Base-by-base conservation (phyloP, 1,284 basidiomycete species). In the Moesziomyces sp. region DNA sequence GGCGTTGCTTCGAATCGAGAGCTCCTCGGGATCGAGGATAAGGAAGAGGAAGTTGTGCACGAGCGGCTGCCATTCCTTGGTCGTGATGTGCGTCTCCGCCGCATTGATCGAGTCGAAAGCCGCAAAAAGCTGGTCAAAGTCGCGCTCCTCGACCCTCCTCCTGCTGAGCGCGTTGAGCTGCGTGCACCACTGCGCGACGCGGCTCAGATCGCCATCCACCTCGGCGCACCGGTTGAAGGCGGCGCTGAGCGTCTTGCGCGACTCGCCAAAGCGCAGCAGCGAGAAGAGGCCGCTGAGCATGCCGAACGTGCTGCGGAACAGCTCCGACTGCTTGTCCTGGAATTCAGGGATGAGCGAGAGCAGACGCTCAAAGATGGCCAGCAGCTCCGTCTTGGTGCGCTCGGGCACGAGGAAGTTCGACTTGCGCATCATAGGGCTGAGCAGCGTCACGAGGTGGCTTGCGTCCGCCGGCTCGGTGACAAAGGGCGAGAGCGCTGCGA, bases 11-110 rank as follows among this genome's bases (percentile, higher is more conserved):
- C 97, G 88, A 54, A 99, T 89, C 0, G 93, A 91, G 40, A 99
- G 86, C 83, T 99, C 97, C 8, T 91, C 90, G 0, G 92, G 89
- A 81, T 99, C 94, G 82, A 94, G 92, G 52, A 98, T 89, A 85
- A 91, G 93, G 86, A 90, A 89, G 23, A 98, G 86, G 85, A 91
- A 89, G 83, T 93, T 93, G 86, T 93, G 90, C 3, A 97, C 85
- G 42, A 99, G 74, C 0, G 94, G 92, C 23, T 91, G 85, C 97
- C 96, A 99, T 50, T 93, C 89, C 24, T 55, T 59, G 2, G 34
- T 44, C 8, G 50, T 46, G 0, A 86, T 83, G 50, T 79, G 62
- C 81, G 90, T 88, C 6, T 88, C 68, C 0, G 85, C 85, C 54
- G 91, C 91, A 84, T 93, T 96, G 54, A 99, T 86, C 11, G 81